Evolutionary conservation across 2,329 filamentous ascomycete genomes (phyloP), one percentile per base, ranked within the genome.

Genomic region (Xylogone sp.): DNA sequence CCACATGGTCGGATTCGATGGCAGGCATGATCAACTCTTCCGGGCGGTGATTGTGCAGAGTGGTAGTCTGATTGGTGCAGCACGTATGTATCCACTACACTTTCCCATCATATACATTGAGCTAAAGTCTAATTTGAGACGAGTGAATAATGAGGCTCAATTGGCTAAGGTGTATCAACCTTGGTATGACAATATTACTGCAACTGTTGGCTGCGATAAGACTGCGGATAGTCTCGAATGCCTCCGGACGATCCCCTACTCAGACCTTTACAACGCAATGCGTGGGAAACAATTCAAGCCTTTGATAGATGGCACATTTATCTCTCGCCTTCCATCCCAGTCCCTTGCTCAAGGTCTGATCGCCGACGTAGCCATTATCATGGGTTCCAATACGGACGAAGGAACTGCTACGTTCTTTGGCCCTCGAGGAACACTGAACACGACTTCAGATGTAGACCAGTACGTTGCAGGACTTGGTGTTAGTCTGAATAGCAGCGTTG

Each of bases 1-100:
- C 43, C 80, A 83, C 45, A 68, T 79, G 2, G 63, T 76, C 9
- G 76, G 77, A 3, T 81, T 80, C 56, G 73, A 73, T 13, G 79
- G 79, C 2, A 68, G 75, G 19, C 69, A 80, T 46, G 76, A 81
- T 50, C 67, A 68, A 1, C 69, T 82, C 0, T 81, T 81, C 58
- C 68, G 74, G 4, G 73, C 60, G 12, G 76, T 67, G 0, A 77
- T 79, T n/a, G 69, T 69, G 46, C 61, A 82, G 53, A 79, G 74
- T 13, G 76, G 76, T 18, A 31, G 50, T 21, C 42, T 46, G 39
- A 2, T 51, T 21, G 45, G 31, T 8, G 12, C 22, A 48, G 20
- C 22, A 16, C 34, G 45, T 24, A 27, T 31, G 12, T 34, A 24
- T 18, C 13, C 24, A 2, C 45, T n/a, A n/a, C n/a, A n/a, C n/a